A percentile compares a stretch with the other conserved stretches of the same genome.
Evolutionary conservation across 2,329 filamentous ascomycete genomes (phyloP).

Genomic region (Conoideocrella luteorostrata): DNA sequence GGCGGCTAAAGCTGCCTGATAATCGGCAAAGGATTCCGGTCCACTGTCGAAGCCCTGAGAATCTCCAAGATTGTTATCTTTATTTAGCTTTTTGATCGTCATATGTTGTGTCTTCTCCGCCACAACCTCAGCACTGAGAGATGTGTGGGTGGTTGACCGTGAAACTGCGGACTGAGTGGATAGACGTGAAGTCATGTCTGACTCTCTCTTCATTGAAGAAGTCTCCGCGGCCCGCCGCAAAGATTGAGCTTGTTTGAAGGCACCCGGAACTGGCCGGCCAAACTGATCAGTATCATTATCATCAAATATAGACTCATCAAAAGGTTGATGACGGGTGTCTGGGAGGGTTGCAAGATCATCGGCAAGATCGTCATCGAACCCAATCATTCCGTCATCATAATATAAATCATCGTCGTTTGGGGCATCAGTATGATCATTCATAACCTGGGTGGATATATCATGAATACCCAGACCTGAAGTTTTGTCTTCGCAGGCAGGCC

Average conservation of each 20-base stretch:
- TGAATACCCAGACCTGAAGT: slow-evolving; percentile 39
- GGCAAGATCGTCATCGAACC: slow-evolving; percentile 39
- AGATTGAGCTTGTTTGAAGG: slow-evolving; percentile 48
- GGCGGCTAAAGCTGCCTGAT: slow-evolving; percentile 78
- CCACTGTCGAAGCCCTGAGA: slow-evolving; percentile 9
- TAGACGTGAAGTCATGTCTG: slow-evolving; percentile 38
- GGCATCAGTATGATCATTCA: slow-evolving; percentile 9
- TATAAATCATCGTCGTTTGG: slow-evolving; percentile 56
- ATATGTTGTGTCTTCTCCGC: neutral
- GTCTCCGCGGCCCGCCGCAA: slow-evolving; percentile 30
- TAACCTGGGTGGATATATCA: slow-evolving; percentile 20
- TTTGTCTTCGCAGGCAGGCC: slow-evolving; percentile 10
- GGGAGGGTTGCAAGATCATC: slow-evolving; percentile 34
- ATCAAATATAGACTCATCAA: slow-evolving; percentile 71
- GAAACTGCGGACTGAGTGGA: slow-evolving; percentile 37
- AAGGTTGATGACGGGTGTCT: slow-evolving; percentile 47
- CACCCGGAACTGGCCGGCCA: slow-evolving; percentile 52
- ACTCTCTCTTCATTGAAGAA: slow-evolving; percentile 33
- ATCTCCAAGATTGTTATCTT: neutral
- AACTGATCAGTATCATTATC: slow-evolving; percentile 58
- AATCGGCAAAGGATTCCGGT: slow-evolving; percentile 45
- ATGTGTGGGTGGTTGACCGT: slow-evolving; percentile 49
- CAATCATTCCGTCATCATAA: slow-evolving; percentile 58
- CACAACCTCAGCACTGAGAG: slow-evolving; percentile 29
- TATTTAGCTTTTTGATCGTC: neutral